Percentiles rank a stretch among this genome's conserved stretches.
These are phyloP conservation scores for Solanum corneliomulleri DNA, from an alignment of 257 asterid genomes.

Conservation along the genomic window DNA sequence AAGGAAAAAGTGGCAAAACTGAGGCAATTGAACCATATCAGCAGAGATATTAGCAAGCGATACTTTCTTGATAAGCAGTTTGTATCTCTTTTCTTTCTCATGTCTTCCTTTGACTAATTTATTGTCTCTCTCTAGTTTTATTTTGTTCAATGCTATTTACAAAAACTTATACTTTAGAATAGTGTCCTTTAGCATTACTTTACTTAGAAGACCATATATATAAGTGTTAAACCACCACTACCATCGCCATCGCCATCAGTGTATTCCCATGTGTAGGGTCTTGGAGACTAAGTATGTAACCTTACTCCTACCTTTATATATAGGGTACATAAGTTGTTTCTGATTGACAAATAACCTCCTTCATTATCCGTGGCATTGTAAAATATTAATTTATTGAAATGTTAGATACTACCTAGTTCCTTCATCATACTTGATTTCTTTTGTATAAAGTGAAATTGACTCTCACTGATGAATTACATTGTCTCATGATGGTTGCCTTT, in stretches of 20 bases:
- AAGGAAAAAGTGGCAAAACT: conserved; percentile 47
- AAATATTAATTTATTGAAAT: background rate
- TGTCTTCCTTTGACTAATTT: background rate
- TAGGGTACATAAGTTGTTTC: background rate
- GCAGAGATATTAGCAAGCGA: conserved; percentile 28
- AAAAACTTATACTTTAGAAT: background rate
- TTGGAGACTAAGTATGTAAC: background rate
- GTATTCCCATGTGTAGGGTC: background rate
- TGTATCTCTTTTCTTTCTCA: background rate
- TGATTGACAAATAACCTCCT: background rate
- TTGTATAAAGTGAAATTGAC: background rate
- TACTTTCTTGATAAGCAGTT: conserved; percentile 45
- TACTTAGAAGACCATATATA: background rate
- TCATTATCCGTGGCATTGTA: background rate
- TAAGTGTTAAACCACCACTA: background rate
- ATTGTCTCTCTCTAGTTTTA: background rate
- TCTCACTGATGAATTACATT: background rate
- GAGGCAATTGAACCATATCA: conserved; percentile 24
- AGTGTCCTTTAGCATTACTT: background rate
- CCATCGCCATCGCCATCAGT: background rate
- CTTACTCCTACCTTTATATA: background rate
- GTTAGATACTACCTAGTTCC: background rate
- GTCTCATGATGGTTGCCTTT: background rate
- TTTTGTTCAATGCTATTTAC: background rate
- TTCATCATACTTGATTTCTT: background rate